Percentiles rank a stretch among this genome's conserved stretches.
phyloP scores from a whole-genome alignment of 2,329 filamentous ascomycete genomes.

The Pseudocercospora eumusae region DNA sequence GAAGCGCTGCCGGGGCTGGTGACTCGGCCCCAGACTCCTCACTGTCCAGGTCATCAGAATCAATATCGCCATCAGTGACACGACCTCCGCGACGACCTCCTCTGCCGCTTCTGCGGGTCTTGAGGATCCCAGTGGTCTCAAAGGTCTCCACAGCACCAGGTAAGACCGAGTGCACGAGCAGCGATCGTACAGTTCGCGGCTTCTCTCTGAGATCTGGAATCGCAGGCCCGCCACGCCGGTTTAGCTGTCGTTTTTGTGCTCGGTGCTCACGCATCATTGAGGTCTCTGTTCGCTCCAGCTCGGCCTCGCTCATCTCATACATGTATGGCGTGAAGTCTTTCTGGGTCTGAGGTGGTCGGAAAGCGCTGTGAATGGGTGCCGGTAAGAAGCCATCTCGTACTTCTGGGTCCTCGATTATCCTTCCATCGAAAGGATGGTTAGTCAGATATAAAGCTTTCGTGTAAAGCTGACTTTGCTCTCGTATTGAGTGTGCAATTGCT shows the following conservation, averaged over 20 bases:
- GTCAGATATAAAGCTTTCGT: slow-evolving; percentile 90
- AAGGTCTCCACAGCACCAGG: slow-evolving; percentile 78
- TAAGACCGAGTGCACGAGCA: slow-evolving; percentile 88
- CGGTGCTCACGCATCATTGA: slow-evolving; percentile 92
- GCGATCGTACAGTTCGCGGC: slow-evolving; percentile 86
- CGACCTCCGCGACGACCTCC: slow-evolving; percentile 56
- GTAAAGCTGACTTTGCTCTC: slow-evolving; percentile 93
- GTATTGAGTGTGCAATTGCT: slow-evolving; percentile 95
- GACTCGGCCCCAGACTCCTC: slow-evolving; percentile 86
- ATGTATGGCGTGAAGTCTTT: slow-evolving; percentile 93
- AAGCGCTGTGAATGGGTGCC: slow-evolving; percentile 77
- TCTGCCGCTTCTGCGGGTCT: slow-evolving; percentile 53
- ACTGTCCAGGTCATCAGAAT: slow-evolving; percentile 89
- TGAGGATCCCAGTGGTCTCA: slow-evolving; percentile 85
- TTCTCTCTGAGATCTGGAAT: slow-evolving; percentile 95
- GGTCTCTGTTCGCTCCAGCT: slow-evolving; percentile 85
- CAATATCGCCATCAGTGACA: slow-evolving; percentile 61
- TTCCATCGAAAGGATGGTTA: slow-evolving; percentile 91
- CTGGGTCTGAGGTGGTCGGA: slow-evolving; percentile 86
- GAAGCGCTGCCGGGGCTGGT: slow-evolving; percentile 60
- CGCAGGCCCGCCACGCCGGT: slow-evolving; percentile 85
- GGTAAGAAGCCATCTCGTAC: slow-evolving; percentile 81
- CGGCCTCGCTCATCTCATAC: slow-evolving; percentile 88
- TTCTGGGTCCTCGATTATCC: slow-evolving; percentile 89
- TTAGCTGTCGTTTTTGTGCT: slow-evolving; percentile 92